Evolutionary conservation across 305 asterid species (phyloP).

Genomic region (Coffea humblotiana): DNA sequence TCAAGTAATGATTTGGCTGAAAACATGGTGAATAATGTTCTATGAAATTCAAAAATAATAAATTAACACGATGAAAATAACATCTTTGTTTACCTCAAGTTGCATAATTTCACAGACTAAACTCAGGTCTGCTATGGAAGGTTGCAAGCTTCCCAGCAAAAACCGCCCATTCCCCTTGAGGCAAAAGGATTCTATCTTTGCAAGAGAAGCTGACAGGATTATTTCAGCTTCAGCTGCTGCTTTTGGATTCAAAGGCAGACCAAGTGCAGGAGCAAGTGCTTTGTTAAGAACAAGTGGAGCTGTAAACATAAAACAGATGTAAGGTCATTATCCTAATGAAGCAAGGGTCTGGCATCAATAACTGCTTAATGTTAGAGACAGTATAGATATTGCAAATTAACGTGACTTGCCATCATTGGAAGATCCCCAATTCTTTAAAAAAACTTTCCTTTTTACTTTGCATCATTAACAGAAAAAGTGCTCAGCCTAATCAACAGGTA

Average conservation of each 20-base stretch:
- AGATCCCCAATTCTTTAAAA: neutral
- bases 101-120: slow-evolving; percentile 77
- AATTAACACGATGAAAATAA: neutral
- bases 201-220: slow-evolving; percentile 53
- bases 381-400: neutral
- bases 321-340: neutral
- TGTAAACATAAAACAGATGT: slow-evolving; percentile 26
- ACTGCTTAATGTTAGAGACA: neutral
- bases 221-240: slow-evolving; percentile 73
- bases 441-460: neutral
- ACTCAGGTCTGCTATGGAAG: slow-evolving; percentile 81
- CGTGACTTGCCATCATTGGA: neutral
- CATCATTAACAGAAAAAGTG: neutral
- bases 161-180: slow-evolving; percentile 59
- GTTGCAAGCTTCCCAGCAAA: slow-evolving; percentile 62
- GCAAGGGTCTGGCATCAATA: neutral
- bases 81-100: slow-evolving; percentile 57
- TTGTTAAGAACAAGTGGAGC: slow-evolving; percentile 43
- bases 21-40: neutral
- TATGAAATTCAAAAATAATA: neutral
- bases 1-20: neutral
- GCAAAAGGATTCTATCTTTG: slow-evolving; percentile 63
- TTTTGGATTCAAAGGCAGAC: slow-evolving; percentile 47
- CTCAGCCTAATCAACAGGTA: neutral
- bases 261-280: slow-evolving; percentile 42